phyloP scores from a whole-genome alignment of 257 asterid genomes.

The Solanum pinnatisectum region DNA sequence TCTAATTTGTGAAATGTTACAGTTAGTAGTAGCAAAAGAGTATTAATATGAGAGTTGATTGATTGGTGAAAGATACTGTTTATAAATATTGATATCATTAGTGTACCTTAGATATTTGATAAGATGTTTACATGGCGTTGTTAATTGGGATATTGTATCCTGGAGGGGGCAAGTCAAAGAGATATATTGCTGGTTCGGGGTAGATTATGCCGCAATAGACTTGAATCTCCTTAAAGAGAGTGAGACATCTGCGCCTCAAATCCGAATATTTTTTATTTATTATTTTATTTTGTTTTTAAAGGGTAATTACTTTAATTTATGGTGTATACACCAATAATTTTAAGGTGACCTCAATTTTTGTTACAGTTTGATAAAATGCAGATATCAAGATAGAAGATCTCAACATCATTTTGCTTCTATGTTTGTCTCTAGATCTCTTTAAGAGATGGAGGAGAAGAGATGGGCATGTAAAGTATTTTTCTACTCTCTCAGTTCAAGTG shows the following conservation, averaged over 20 bases:
- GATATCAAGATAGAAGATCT: background rate
- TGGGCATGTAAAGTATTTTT: background rate
- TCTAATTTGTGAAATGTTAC: background rate
- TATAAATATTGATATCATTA: background rate
- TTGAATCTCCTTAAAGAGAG: background rate
- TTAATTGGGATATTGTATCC: background rate
- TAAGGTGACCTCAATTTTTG: background rate
- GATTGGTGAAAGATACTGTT: background rate
- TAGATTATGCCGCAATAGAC: background rate
- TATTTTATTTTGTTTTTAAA: too few relatives aligned
- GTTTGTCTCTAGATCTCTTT: background rate
- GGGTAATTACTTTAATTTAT: too few relatives aligned
- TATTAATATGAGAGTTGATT: background rate
- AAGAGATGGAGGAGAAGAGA: background rate
- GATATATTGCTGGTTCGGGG: background rate
- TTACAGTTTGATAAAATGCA: too few relatives aligned
- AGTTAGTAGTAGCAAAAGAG: background rate
- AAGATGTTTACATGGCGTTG: background rate
- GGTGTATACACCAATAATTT: background rate
- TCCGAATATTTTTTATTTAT: background rate
- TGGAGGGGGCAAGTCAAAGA: background rate
- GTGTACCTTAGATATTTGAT: background rate
- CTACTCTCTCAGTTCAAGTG: background rate
- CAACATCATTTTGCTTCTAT: background rate
- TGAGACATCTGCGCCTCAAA: background rate